These are phyloP conservation scores for Xylaria longipes DNA, from an alignment of 495 filamentous ascomycete species.

Conservation along the genomic window DNA sequence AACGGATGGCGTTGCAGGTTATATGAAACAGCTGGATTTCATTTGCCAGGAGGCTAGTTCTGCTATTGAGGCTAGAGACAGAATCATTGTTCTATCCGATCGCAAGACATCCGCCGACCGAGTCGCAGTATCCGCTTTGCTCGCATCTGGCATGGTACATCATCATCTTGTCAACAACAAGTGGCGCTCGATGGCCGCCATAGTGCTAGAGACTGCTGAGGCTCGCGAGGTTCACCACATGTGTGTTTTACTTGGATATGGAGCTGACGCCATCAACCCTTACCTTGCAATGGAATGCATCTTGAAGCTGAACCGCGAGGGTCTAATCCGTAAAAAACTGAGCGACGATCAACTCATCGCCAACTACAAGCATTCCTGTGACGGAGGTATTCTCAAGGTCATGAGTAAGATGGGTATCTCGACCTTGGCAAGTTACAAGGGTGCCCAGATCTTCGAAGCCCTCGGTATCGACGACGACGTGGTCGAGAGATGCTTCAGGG, in stretches of 20 bases:
- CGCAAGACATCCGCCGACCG: constrained; percentile 83
- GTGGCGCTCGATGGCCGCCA: constrained; percentile 87
- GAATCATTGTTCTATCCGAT: constrained; percentile 90
- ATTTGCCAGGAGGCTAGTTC: constrained; percentile 89
- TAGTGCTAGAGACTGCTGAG: constrained; percentile 94
- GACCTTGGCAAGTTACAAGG: constrained; percentile 97
- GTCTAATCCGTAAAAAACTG: constrained; percentile 88
- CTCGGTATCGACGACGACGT: constrained; percentile 94
- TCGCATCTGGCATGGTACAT: constrained; percentile 95
- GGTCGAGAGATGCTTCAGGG: constrained; percentile 95
- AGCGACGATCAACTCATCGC: constrained; percentile 83
- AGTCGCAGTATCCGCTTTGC: constrained; percentile 84
- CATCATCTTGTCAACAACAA: constrained; percentile 97
- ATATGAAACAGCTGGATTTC: constrained; percentile 84
- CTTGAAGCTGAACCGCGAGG: constrained; percentile 96
- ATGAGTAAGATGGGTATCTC: constrained; percentile 99
- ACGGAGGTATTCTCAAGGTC: constrained; percentile 98
- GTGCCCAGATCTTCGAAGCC: constrained; percentile 99
- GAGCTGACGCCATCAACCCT: constrained; percentile 94
- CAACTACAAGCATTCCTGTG: constrained; percentile 98
- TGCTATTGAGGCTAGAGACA: constrained; percentile 83
- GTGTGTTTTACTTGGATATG: constrained; percentile 96
- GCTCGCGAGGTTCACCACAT: constrained; percentile 99
- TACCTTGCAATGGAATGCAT: constrained; percentile 99
- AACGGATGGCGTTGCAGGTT: constrained; percentile 80